These are phyloP conservation scores for Boletus vinaceobasis DNA, from an alignment of 768 basidiomycete genomes.

Conservation along the genomic window DNA sequence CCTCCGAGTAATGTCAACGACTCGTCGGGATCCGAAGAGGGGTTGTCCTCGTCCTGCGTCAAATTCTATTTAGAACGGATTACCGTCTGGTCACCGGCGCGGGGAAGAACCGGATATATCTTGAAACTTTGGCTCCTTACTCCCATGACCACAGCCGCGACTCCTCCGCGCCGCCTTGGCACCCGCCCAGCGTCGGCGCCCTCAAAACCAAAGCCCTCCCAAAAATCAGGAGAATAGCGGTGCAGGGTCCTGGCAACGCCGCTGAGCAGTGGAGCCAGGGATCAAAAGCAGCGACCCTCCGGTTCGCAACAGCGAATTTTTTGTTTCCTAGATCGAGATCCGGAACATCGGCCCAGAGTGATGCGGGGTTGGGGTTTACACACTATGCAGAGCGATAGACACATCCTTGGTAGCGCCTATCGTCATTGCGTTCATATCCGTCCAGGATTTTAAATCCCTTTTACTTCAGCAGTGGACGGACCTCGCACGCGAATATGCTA, in stretches of 20 bases:
- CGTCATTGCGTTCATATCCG: constrained; percentile 3
- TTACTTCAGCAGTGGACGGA: not conserved
- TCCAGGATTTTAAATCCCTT: not conserved
- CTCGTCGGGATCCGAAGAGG: not conserved
- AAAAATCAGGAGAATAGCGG: constrained; percentile 10
- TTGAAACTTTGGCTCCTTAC: not conserved
- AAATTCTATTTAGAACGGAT: not conserved
- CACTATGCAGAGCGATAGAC: constrained; percentile 6
- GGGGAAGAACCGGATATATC: not conserved
- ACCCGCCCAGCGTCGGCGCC: constrained; percentile 9
- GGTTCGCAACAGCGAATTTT: constrained; percentile 27
- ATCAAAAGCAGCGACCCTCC: constrained; percentile 27
- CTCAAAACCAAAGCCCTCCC: constrained; percentile 4
- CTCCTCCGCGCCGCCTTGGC: constrained; percentile 19
- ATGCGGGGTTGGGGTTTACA: constrained; percentile 23
- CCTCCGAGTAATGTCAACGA: not conserved
- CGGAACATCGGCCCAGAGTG: constrained; percentile 24
- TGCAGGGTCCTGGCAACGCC: constrained; percentile 28
- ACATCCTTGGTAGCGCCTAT: constrained; percentile 4
- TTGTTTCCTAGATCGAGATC: constrained; percentile 27
- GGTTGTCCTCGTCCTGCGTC: not conserved
- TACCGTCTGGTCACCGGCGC: not conserved
- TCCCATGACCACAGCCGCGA: constrained; percentile 17
- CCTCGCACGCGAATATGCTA: not conserved
- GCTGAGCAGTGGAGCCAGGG: constrained; percentile 24